Conservation (phyloP, 2,329 filamentous ascomycete genomes). For the Xylariales sp. region DNA sequence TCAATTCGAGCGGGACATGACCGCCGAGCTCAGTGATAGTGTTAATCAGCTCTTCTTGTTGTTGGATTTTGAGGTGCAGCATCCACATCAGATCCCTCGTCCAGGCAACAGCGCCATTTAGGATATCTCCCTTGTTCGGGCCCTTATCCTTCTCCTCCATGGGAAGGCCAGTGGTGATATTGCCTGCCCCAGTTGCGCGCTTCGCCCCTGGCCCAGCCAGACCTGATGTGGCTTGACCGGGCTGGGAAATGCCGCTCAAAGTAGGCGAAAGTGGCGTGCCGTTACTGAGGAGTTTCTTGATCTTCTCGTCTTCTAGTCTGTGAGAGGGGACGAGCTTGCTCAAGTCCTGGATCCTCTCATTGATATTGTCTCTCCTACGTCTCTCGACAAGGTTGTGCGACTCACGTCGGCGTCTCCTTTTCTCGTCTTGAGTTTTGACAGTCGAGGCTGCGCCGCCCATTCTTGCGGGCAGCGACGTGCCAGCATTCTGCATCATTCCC, state of each 20-base stretch:
- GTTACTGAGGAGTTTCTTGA: conserved; percentile 89
- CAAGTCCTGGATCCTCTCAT: conserved; percentile 94
- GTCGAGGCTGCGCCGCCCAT: conserved; percentile 60
- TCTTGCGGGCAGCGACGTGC: conserved; percentile 86
- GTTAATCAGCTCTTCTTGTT: conserved; percentile 82
- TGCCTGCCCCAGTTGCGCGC: conserved; percentile 71
- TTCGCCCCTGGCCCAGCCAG: conserved; percentile 81
- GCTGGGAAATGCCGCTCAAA: conserved; percentile 63
- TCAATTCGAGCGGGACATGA: conserved; percentile 73
- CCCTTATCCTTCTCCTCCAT: conserved; percentile 98
- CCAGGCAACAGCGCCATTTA: conserved; percentile 96
- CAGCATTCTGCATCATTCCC: conserved; percentile 83
- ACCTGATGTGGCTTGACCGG: conserved; percentile 78
- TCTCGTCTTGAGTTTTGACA: conserved; percentile 72
- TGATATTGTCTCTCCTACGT: conserved; percentile 93
- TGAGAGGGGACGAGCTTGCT: conserved; percentile 90
- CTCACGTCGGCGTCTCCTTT: conserved; percentile 83
- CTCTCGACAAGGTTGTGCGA: conserved; percentile 97
- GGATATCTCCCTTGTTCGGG: conserved; percentile 96
- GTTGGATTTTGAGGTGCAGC: conserved; percentile 80
- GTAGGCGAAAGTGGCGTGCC: conserved; percentile 86
- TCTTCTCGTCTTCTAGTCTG: conserved; percentile 92
- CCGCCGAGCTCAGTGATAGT: conserved; percentile 69
- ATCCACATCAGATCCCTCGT: conserved; percentile 98
- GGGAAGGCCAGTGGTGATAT: conserved; percentile 87